phyloP scores from a whole-genome alignment of 805 yeast genomes.

The Hanseniaspora osmophila region DNA sequence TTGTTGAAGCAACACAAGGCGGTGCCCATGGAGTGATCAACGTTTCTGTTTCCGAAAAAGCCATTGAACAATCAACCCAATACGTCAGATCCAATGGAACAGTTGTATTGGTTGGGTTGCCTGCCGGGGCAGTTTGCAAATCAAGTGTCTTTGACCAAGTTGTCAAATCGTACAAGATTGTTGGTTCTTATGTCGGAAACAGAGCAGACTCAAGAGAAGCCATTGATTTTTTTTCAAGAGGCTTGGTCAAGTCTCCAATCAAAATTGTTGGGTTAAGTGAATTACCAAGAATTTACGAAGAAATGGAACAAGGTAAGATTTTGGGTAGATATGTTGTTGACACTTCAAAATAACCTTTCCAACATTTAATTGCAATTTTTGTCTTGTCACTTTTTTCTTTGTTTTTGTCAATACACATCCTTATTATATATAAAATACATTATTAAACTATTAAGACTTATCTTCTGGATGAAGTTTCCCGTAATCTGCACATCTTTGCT shows the following conservation, averaged over 20 bases:
- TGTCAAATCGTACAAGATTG: conserved; percentile 32
- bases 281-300: conserved; percentile 51
- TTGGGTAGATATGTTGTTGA: conserved; percentile 82
- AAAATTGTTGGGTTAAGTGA: conserved; percentile 63
- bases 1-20: conserved; percentile 36
- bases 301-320: conserved; percentile 75
- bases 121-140: conserved; percentile 34
- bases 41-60: conserved; percentile 42
- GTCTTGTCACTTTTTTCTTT: too few relatives aligned
- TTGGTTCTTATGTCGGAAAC: conserved; percentile 39
- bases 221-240: conserved; percentile 57
- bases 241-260: conserved; percentile 59
- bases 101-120: conserved; percentile 48
- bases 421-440: background rate
- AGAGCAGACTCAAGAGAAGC: conserved; percentile 48
- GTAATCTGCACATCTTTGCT: conserved; percentile 8
- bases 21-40: conserved; percentile 62
- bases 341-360: conserved; percentile 28
- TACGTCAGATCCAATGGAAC: conserved; percentile 48
- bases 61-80: conserved; percentile 34
- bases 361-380: too few relatives aligned
- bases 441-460: too few relatives aligned
- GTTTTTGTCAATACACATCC: too few relatives aligned
- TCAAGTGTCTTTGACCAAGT: conserved; percentile 37
- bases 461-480: conserved; percentile 3